Evolutionary conservation across 1,139 yeast genomes (phyloP).

Genomic region (Suhomyces wounanorum): DNA sequence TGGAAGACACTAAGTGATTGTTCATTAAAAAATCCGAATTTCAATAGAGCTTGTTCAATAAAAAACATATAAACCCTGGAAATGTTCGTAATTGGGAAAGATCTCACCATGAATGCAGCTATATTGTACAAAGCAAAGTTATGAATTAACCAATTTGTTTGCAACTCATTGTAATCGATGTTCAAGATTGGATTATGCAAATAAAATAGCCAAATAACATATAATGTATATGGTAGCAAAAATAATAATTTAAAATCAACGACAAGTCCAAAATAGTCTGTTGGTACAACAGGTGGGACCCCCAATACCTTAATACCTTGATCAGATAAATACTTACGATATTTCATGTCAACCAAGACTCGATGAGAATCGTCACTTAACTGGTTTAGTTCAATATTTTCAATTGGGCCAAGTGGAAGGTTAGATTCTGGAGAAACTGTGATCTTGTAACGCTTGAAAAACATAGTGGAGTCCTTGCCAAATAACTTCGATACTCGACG

Average conservation of each 20-base stretch:
- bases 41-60: slow-evolving; percentile 16
- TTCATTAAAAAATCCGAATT: background rate
- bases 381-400: slow-evolving; percentile 15
- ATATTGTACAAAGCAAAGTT: slow-evolving; percentile 38
- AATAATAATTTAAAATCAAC: slow-evolving; percentile 36
- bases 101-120: slow-evolving; percentile 38
- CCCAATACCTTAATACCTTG: slow-evolving; percentile 20
- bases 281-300: slow-evolving; percentile 21
- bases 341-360: slow-evolving; percentile 16
- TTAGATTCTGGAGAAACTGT: slow-evolving; percentile 21
- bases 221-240: slow-evolving; percentile 24
- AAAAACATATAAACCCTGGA: slow-evolving; percentile 48
- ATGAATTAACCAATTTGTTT: slow-evolving; percentile 30
- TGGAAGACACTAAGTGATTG: slow-evolving; percentile 21
- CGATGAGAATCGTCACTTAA: background rate
- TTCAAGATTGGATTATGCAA: slow-evolving; percentile 25
- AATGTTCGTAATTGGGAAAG: slow-evolving; percentile 38
- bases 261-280: slow-evolving; percentile 29
- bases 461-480: slow-evolving; percentile 10
- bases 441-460: slow-evolving; percentile 24
- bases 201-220: slow-evolving; percentile 23
- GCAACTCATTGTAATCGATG: slow-evolving; percentile 11
- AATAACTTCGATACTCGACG: slow-evolving; percentile 9
- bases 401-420: slow-evolving; percentile 26
- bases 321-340: slow-evolving; percentile 17